These are phyloP conservation scores for Barnettozyma wickerhamii DNA, from an alignment of 805 yeast species.

Conservation along the genomic window DNA sequence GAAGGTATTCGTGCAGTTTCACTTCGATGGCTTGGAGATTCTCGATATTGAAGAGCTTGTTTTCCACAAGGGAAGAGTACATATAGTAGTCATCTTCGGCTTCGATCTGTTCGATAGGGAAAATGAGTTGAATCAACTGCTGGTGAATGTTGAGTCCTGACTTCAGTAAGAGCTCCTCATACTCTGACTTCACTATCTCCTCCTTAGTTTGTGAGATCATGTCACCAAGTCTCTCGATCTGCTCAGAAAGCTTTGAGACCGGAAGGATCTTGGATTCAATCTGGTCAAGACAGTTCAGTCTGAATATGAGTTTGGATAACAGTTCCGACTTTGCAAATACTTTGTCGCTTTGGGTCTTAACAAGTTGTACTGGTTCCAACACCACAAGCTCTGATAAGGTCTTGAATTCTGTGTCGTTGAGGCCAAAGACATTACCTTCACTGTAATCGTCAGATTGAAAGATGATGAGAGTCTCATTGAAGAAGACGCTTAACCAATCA, in stretches of 20 bases:
- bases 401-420: slow-evolving; percentile 32
- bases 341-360: slow-evolving; percentile 24
- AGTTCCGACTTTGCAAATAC: slow-evolving; percentile 24
- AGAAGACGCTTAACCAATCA: slow-evolving; percentile 72
- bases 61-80: slow-evolving; percentile 62
- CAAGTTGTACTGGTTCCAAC: slow-evolving; percentile 32
- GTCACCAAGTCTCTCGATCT: slow-evolving; percentile 30
- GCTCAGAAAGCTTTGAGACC: slow-evolving; percentile 34
- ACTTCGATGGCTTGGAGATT: slow-evolving; percentile 39
- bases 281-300: slow-evolving; percentile 57
- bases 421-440: slow-evolving; percentile 32
- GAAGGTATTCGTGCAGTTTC: slow-evolving; percentile 47
- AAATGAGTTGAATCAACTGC: slow-evolving; percentile 69
- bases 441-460: slow-evolving; percentile 23
- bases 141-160: slow-evolving; percentile 56
- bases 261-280: slow-evolving; percentile 49
- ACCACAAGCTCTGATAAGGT: slow-evolving; percentile 39
- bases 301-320: slow-evolving; percentile 35
- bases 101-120: slow-evolving; percentile 46
- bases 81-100: slow-evolving; percentile 57
- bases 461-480: slow-evolving; percentile 54
- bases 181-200: slow-evolving; percentile 42
- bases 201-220: slow-evolving; percentile 32
- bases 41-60: slow-evolving; percentile 46
- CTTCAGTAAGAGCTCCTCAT: slow-evolving; percentile 41